Evolutionary conservation across 1,284 basidiomycete species (phyloP), one percentile per base, ranked within the genome.

Genomic region (Apiotrichum akiyoshidainum): DNA sequence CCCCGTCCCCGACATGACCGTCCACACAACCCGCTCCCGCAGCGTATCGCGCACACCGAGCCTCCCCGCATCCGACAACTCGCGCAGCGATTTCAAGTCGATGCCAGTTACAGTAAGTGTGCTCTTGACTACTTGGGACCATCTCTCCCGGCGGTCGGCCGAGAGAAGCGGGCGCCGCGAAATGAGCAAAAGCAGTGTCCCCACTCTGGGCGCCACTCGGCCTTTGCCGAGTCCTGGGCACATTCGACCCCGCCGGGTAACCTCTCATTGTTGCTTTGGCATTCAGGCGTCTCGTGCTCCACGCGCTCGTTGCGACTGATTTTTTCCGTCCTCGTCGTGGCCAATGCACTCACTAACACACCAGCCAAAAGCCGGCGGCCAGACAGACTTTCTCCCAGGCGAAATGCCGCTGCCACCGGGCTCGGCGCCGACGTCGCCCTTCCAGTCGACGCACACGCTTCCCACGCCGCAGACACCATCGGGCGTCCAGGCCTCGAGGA

Each of bases 101-200:
- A 14, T 63, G 33, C 62, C 62, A 33, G 54, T 60, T 11, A 63
- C 62, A 37, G 62, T 63, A 46, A 63, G 62, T 63, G 37, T 12
- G 19, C 14, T 16, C 11, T 2, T 7, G 14, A 9, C 4, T 16
- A 12, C 8, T 31, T 33, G 5, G 21, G 14, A 33, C 13, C 22
- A 16, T 14, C 9, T 11, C 45, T 8, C 12, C 5, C 40, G 40
- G 40, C 16, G 42, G 21, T 44, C 42, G 42, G 42, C 42, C 42
- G 42, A 44, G 42, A 44, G 19, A 10, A 16, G 11, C 37, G 26
- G 26, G 26, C 26, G 26, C 26, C 26, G 3, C 7, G 26, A 31
- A 31, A 31, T 31, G 4, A 31, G 3, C 26, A 4, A 39, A 39
- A 39, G 11, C 37, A 11, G 37, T 39, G 12, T 16, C n/a, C n/a